Conservation (phyloP, 192 early-diverging fungal species). For the Piromyces finnis region DNA sequence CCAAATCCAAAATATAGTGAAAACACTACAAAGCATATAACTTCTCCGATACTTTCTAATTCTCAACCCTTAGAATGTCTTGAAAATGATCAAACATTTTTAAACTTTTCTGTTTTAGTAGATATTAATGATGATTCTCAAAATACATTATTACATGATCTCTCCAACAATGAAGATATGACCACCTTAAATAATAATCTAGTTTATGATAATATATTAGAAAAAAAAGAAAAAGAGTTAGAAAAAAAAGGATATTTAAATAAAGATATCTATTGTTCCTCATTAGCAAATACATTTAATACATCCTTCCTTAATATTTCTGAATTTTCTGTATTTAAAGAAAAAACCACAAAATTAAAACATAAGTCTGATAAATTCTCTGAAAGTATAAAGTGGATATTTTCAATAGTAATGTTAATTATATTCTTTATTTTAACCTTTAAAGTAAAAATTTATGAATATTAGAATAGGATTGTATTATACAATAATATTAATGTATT, state of each 20-base stretch:
- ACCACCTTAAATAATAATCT: not conserved
- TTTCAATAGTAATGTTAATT: too few relatives aligned
- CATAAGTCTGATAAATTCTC: not conserved
- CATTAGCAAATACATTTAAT: not conserved
- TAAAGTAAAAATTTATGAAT: too few relatives aligned
- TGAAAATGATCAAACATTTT: too few relatives aligned
- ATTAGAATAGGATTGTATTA: too few relatives aligned
- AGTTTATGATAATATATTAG: not conserved
- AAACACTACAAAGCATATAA: not conserved
- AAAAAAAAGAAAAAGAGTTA: not conserved
- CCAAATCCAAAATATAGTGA: not conserved
- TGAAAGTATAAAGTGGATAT: too few relatives aligned
- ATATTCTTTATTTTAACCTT: too few relatives aligned
- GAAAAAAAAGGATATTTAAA: not conserved
- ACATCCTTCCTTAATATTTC: not conserved
- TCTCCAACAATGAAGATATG: not conserved
- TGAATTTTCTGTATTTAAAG: not conserved
- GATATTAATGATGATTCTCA: not conserved
- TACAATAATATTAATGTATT: too few relatives aligned
- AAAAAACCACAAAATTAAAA: not conserved
- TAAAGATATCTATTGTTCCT: not conserved
- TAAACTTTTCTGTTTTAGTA: too few relatives aligned
- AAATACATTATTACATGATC: not conserved
- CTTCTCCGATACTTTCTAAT: too few relatives aligned
- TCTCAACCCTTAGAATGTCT: not conserved